Evolutionary conservation across 2,329 filamentous ascomycete genomes (phyloP).

Genomic region (Pestalotiopsis sp.): DNA sequence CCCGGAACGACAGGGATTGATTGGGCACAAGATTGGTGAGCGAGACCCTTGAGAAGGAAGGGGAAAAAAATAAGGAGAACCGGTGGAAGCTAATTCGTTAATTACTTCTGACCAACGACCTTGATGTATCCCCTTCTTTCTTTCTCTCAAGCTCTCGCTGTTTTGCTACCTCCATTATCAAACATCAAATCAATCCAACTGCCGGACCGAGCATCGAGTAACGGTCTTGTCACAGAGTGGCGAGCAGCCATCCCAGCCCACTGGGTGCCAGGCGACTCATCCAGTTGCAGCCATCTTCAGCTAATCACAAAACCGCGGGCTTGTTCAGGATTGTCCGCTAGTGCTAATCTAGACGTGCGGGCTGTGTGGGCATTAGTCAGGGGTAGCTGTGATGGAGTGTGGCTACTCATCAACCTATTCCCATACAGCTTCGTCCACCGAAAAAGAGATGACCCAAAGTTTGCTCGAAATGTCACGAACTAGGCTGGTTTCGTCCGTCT

Average conservation of each 20-base stretch:
- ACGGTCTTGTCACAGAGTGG: background rate
- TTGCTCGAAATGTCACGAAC: background rate
- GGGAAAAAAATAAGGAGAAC: background rate
- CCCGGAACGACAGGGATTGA: constrained; percentile 2
- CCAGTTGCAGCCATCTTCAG: background rate
- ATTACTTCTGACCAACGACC: background rate
- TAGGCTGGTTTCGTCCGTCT: background rate
- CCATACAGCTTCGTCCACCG: background rate
- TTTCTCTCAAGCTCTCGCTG: background rate
- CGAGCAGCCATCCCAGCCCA: background rate
- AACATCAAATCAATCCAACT: background rate
- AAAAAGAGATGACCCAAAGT: background rate
- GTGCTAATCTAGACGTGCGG: background rate
- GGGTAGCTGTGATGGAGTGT: background rate
- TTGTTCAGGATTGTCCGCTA: background rate
- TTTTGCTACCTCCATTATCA: background rate
- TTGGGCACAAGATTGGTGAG: background rate
- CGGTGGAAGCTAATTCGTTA: background rate
- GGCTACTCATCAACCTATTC: background rate
- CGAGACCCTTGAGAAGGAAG: background rate
- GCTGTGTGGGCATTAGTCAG: background rate
- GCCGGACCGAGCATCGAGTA: background rate
- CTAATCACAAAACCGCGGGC: background rate
- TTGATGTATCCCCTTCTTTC: background rate
- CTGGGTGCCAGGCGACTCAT: background rate